Base-by-base conservation (phyloP, 306 rosid genomes). In the Calophaca sinica region DNA sequence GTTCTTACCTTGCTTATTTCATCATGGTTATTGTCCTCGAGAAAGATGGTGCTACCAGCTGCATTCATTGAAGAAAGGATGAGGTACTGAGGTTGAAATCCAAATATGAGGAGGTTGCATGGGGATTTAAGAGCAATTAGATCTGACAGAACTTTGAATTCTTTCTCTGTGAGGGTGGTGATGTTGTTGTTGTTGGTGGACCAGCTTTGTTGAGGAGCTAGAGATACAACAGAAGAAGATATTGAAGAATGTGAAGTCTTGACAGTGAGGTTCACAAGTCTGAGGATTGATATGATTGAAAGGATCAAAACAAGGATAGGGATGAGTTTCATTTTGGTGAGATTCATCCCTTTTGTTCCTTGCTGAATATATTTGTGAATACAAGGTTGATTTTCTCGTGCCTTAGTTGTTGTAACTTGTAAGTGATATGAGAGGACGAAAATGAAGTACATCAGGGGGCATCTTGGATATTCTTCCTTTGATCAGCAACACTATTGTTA, bases 61-160 rank as follows among this genome's bases (percentile, higher is more conserved):
- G 80, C 80, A 58, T 94, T 94, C 77, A 90, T 82, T 5, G 74
- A 86, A 29, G 96, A 87, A 78, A 94, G 93, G 46, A 60, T n/a
- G 4, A 86, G 86, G 80, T 87, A 87, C 76, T 90, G 89, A 4
- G 85, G 78, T 52, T 90, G 89, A 26, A 91, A 68, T 68, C 98
- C 97, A 32, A 94, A 94, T 72, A 94, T 73, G 49, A 94, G 97
- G 52, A 94, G 88, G 86, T 91, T 94, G 88, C 97, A 91, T 52
- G 97, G 97, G 29, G 87, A 67, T 83, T 76, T 94, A 8, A 69
- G 76, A 55, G 90, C 74, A 62, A 94, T 82, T 78, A 94, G 86
- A 64, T 83, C 61, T 52, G 74, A 80, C 5, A 94, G 83, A 72
- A 87, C 85, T 59, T 50, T 82, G 86, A 86, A 87, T 85, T 91